phyloP scores from a whole-genome alignment of 768 basidiomycete species.

The Trichaptum fuscoviolaceum region DNA sequence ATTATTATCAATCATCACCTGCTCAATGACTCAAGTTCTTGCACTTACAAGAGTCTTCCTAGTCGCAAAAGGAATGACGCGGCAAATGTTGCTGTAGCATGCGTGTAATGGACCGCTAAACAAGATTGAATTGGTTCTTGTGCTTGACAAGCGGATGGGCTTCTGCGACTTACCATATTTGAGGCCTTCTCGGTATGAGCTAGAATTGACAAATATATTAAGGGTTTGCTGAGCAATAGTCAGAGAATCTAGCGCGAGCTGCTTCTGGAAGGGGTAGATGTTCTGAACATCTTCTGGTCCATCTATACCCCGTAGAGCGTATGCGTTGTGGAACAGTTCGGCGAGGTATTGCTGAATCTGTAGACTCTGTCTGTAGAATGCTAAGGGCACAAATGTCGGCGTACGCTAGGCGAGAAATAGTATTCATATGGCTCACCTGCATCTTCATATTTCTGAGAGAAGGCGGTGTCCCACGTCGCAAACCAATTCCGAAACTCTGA shows the following conservation, averaged over 20 bases:
- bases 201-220: constrained; percentile 80
- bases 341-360: constrained; percentile 86
- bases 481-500: constrained; percentile 79
- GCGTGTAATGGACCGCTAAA: constrained; percentile 82
- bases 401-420: constrained; percentile 4
- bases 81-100: constrained; percentile 90
- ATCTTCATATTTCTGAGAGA: constrained; percentile 79
- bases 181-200: constrained; percentile 85
- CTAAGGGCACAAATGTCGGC: constrained; percentile 29
- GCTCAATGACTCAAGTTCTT: neutral
- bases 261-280: constrained; percentile 73
- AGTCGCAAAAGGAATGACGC: constrained; percentile 87
- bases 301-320: constrained; percentile 74
- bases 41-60: constrained; percentile 76
- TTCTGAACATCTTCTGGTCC: constrained; percentile 81
- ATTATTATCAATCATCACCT: constrained; percentile 8
- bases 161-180: constrained; percentile 67
- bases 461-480: constrained; percentile 69
- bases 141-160: neutral
- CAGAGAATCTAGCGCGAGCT: constrained; percentile 79
- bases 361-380: constrained; percentile 83
- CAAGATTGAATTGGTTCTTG: constrained; percentile 2
- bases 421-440: constrained; percentile 45
- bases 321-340: constrained; percentile 82
- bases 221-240: constrained; percentile 73